A percentile compares a stretch with the other conserved stretches of the same genome.
phyloP scores from a whole-genome alignment of 805 yeast genomes.

The Cephaloascus fragrans region DNA sequence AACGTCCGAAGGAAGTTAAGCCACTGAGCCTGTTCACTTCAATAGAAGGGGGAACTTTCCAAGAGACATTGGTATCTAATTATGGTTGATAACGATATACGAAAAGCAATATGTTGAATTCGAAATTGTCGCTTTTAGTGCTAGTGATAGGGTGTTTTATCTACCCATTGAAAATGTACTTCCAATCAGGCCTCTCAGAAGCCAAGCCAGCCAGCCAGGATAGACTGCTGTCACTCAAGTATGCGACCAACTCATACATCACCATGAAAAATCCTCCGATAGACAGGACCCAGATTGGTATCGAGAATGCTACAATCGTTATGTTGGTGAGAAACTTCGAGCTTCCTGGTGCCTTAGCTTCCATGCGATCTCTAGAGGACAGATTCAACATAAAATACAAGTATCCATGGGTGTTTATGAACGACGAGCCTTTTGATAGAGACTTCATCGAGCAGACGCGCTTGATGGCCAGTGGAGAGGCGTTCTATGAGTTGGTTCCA shows the following conservation, averaged over 20 bases:
- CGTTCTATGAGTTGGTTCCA: conserved; percentile 31
- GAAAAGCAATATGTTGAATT: too few relatives aligned
- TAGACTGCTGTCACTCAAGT: too few relatives aligned
- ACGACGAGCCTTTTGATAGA: conserved; percentile 30
- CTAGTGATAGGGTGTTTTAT: too few relatives aligned
- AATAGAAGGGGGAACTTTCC: too few relatives aligned
- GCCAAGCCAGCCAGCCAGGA: too few relatives aligned
- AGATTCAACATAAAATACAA: conserved; percentile 26
- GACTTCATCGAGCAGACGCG: conserved; percentile 31
- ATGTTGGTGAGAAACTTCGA: conserved; percentile 86
- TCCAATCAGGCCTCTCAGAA: too few relatives aligned
- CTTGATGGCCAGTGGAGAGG: conserved; percentile 32
- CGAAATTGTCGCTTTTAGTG: too few relatives aligned
- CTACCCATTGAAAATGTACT: too few relatives aligned
- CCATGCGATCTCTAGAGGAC: conserved; percentile 33
- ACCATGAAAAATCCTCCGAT: conserved; percentile 6
- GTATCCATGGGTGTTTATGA: conserved; percentile 35
- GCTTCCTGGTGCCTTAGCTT: conserved; percentile 52
- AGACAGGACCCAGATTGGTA: conserved; percentile 31
- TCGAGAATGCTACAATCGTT: conserved; percentile 75
- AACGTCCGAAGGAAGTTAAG: too few relatives aligned
- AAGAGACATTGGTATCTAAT: too few relatives aligned
- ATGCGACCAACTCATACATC: conserved; percentile 3
- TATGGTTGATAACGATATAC: too few relatives aligned
- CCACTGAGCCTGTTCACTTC: too few relatives aligned